Evolutionary conservation across 2,329 filamentous ascomycete genomes (phyloP).

Genomic region (Aspergillus phoenicis): DNA sequence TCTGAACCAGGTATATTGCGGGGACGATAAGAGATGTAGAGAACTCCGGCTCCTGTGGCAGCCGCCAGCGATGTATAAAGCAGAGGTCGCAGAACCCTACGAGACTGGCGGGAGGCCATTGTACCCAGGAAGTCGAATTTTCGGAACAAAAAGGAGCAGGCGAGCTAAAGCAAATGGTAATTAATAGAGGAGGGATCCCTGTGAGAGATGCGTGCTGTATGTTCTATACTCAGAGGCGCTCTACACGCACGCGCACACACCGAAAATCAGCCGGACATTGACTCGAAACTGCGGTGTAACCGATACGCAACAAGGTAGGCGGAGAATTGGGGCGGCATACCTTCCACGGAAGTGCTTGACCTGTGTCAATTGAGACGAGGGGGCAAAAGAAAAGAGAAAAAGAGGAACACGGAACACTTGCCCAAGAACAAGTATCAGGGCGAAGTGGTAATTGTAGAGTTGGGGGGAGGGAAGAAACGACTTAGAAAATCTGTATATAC

Average conservation of each 20-base stretch:
- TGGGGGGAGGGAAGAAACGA: too few relatives aligned
- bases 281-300: background rate
- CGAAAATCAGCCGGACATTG: background rate
- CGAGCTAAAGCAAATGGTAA: background rate
- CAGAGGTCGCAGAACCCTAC: conserved; percentile 58
- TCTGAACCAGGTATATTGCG: conserved; percentile 66
- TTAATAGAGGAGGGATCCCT: background rate
- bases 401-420: background rate
- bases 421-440: background rate
- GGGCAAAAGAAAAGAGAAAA: background rate
- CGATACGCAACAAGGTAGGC: background rate
- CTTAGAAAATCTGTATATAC: background rate
- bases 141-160: background rate
- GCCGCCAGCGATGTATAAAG: conserved; percentile 62
- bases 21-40: conserved; percentile 65
- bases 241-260: too few relatives aligned
- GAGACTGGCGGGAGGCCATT: conserved; percentile 47
- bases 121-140: background rate
- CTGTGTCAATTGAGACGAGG: background rate
- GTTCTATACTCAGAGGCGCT: background rate
- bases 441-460: background rate
- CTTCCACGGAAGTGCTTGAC: background rate
- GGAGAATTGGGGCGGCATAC: background rate
- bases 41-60: conserved; percentile 56
- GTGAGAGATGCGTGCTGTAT: background rate